Evolutionary conservation across 139 green algal genomes (phyloP).

Genomic region (Microglena sp.): DNA sequence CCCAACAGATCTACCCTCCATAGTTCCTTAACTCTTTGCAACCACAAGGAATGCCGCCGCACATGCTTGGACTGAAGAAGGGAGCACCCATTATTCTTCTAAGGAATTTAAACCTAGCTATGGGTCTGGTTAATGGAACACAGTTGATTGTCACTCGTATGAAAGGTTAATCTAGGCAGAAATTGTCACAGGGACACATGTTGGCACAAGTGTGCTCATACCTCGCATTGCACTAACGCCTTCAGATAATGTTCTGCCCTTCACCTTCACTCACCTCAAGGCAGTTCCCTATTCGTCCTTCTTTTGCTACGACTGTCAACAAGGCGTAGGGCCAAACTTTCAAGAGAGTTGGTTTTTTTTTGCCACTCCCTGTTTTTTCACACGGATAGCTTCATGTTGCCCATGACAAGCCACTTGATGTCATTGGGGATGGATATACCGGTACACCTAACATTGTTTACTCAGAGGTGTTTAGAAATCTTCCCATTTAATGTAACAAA

Average conservation of each 20-base stretch:
- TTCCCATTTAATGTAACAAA: too few species aligned
- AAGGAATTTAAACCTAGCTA: slow-evolving; percentile 5
- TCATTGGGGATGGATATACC: background rate
- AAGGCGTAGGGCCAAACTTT: slow-evolving; percentile 30
- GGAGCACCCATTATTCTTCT: slow-evolving; percentile 20
- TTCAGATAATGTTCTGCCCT: slow-evolving; percentile 14
- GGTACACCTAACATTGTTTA: background rate
- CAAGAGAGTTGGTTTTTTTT: slow-evolving; percentile 13
- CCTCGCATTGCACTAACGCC: too few species aligned
- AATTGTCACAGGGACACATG: too few species aligned
- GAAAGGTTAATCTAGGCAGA: slow-evolving; percentile 1
- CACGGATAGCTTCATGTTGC: slow-evolving; percentile 8
- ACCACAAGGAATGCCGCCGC: slow-evolving; percentile 9
- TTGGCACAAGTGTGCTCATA: too few species aligned
- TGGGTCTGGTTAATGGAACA: slow-evolving; percentile 20
- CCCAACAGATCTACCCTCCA: too few species aligned
- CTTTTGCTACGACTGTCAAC: slow-evolving; percentile 33
- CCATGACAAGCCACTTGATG: background rate
- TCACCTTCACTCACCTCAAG: too few species aligned
- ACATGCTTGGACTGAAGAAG: slow-evolving; percentile 8
- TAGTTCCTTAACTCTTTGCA: slow-evolving; percentile 16
- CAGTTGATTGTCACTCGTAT: slow-evolving; percentile 21
- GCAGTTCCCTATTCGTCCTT: slow-evolving; percentile 24
- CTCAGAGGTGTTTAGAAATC: too few species aligned
- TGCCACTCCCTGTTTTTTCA: slow-evolving; percentile 10